phyloP scores from a whole-genome alignment of 108 stramenopile species.

The Cyclotella kingstonii region DNA sequence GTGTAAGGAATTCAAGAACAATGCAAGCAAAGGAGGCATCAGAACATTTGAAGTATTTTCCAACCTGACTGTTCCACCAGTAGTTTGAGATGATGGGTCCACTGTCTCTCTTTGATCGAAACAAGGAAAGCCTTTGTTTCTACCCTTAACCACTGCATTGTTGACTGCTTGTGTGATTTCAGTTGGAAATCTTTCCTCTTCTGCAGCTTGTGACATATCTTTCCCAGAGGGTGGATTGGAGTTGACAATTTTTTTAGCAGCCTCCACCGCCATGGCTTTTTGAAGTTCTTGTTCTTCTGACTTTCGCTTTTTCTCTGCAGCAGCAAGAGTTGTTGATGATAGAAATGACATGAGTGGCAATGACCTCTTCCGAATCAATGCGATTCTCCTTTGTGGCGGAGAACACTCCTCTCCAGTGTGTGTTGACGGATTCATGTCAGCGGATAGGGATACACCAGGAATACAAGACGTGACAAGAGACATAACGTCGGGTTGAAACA shows the following conservation, averaged over 20 bases:
- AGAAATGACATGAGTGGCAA: conserved; percentile 27
- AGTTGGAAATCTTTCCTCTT: background rate
- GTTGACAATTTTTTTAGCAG: conserved; percentile 18
- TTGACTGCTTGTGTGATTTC: no score
- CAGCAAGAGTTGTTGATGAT: conserved; percentile 17
- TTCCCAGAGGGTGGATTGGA: background rate
- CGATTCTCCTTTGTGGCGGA: background rate
- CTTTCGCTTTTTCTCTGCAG: conserved; percentile 31
- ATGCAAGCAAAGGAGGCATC: conserved; percentile 31
- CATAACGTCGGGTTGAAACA: conserved; percentile 24
- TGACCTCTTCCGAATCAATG: conserved; percentile 14
- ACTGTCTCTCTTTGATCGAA: background rate
- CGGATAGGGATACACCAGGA: conserved; percentile 30
- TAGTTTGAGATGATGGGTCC: background rate
- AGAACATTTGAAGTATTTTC: conserved; percentile 26
- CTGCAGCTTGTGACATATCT: background rate
- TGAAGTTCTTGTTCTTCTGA: conserved; percentile 15
- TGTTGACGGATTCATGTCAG: background rate
- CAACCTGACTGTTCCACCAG: background rate
- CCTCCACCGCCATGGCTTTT: conserved; percentile 23
- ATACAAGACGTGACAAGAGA: conserved; percentile 30
- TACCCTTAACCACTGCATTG: no score
- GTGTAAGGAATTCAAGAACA: conserved; percentile 14
- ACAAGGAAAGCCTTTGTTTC: no score
- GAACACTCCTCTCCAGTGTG: no score